phyloP scores from a whole-genome alignment of 805 yeast species.

The Tetrapisispora fleetii region DNA sequence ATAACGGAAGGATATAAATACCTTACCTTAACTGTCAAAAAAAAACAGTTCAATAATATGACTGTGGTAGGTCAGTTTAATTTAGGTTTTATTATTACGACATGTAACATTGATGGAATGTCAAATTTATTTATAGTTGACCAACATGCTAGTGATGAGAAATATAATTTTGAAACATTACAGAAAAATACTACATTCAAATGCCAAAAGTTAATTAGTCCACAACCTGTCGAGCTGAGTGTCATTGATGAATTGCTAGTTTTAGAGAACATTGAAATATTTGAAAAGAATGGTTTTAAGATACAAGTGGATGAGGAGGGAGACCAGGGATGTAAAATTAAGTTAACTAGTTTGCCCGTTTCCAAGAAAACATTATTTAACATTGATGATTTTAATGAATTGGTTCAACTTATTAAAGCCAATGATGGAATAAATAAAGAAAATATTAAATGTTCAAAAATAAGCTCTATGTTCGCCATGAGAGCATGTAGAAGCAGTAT shows the following conservation, averaged over 20 bases:
- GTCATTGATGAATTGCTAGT: slow-evolving; percentile 71
- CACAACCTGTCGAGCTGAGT: slow-evolving; percentile 50
- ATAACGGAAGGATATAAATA: slow-evolving; percentile 45
- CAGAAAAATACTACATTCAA: slow-evolving; percentile 47
- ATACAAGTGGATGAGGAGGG: slow-evolving; percentile 40
- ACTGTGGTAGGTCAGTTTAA: slow-evolving; percentile 86
- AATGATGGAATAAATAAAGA: slow-evolving; percentile 35
- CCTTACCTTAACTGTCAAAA: slow-evolving; percentile 52
- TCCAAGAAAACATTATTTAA: slow-evolving; percentile 64
- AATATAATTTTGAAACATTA: slow-evolving; percentile 73
- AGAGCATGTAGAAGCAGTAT: slow-evolving; percentile 89
- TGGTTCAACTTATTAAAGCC: slow-evolving; percentile 57
- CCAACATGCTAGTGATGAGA: slow-evolving; percentile 97
- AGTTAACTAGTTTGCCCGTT: slow-evolving; percentile 56
- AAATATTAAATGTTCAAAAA: slow-evolving; percentile 54
- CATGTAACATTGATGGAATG: slow-evolving; percentile 32
- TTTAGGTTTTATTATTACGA: slow-evolving; percentile 82
- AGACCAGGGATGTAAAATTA: slow-evolving; percentile 48
- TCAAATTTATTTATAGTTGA: slow-evolving; percentile 77
- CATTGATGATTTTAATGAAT: slow-evolving; percentile 58
- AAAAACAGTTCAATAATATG: slow-evolving; percentile 69
- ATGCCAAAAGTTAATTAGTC: slow-evolving; percentile 60
- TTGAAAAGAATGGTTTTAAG: slow-evolving; percentile 71
- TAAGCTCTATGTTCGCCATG: slow-evolving; percentile 82
- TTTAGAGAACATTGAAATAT: slow-evolving; percentile 45